Percentiles rank a stretch among this genome's conserved stretches.
These are phyloP conservation scores for Rubroboletus pulcherrimus DNA, from an alignment of 768 basidiomycete genomes.

Conservation along the genomic window DNA sequence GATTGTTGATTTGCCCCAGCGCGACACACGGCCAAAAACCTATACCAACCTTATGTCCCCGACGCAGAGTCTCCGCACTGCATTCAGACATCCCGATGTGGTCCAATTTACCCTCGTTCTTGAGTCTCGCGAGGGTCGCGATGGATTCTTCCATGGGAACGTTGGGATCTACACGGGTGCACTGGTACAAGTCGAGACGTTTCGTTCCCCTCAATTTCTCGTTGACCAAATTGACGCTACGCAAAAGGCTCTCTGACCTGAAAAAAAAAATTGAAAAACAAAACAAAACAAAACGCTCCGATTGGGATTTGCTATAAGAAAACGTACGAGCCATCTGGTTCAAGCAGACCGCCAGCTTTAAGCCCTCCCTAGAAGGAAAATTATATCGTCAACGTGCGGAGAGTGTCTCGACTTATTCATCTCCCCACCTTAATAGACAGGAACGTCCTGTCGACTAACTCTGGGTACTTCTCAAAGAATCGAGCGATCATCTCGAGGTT, in stretches of 20 bases:
- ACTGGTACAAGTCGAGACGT: conserved; percentile 57
- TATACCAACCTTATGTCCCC: conserved; percentile 22
- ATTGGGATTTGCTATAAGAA: neutral
- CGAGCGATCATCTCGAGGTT: conserved; percentile 48
- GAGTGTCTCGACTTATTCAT: neutral
- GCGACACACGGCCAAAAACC: neutral
- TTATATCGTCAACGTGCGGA: neutral
- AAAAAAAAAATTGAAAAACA: neutral
- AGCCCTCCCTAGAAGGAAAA: conserved; percentile 9
- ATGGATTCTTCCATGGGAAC: conserved; percentile 45
- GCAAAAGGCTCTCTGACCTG: conserved; percentile 38
- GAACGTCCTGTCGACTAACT: conserved; percentile 33
- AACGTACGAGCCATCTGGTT: conserved; percentile 29
- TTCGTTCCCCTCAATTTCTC: conserved; percentile 49
- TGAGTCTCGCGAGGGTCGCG: conserved; percentile 40
- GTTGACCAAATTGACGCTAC: conserved; percentile 43
- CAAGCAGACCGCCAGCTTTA: neutral
- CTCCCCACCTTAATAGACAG: conserved; percentile 32
- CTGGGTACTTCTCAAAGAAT: conserved; percentile 45
- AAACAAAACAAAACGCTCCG: neutral
- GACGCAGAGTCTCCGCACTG: conserved; percentile 45
- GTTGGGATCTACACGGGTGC: conserved; percentile 42
- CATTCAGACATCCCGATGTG: conserved; percentile 61
- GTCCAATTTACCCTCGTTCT: conserved; percentile 32
- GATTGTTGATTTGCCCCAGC: neutral